Percentiles rank a stretch among this genome's conserved stretches.
These are phyloP conservation scores for Fraxinus ornus DNA, from an alignment of 305 asterid genomes.

Conservation along the genomic window DNA sequence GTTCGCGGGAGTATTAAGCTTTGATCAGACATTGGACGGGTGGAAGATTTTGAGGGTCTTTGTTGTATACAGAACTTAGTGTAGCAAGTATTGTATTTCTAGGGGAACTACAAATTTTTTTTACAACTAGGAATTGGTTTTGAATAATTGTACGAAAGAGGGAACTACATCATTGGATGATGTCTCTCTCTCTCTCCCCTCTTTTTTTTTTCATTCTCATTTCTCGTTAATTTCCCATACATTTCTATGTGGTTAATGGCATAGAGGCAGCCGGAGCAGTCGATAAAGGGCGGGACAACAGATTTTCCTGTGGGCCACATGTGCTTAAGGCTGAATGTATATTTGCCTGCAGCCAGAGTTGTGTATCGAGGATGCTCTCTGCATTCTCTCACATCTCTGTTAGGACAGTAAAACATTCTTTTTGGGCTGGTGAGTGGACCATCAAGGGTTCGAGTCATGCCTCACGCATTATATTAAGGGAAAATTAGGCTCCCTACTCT, in stretches of 20 bases:
- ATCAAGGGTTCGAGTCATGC: no score
- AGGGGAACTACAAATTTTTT: not conserved
- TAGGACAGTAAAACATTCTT: not conserved
- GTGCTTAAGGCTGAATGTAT: no score
- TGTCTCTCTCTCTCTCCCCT: not conserved
- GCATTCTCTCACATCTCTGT: not conserved
- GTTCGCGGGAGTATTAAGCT: conserved; percentile 17
- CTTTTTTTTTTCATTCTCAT: not conserved
- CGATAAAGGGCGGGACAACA: not conserved
- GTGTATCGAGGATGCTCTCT: no score
- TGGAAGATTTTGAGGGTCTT: conserved; percentile 15
- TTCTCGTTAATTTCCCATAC: not conserved
- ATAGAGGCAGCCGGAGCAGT: not conserved
- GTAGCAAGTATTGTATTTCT: not conserved
- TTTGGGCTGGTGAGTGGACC: not conserved
- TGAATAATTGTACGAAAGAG: not conserved
- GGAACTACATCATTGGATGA: not conserved
- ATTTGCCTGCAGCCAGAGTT: no score
- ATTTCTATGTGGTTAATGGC: not conserved
- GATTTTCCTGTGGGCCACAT: no score
- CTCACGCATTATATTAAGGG: no score
- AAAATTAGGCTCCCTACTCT: no score
- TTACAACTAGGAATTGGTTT: not conserved
- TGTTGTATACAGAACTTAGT: conserved; percentile 24
- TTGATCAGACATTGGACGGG: conserved; percentile 13